Evolutionary conservation across 805 yeast genomes (phyloP).

Genomic region (Myxozyma melibiosi): DNA sequence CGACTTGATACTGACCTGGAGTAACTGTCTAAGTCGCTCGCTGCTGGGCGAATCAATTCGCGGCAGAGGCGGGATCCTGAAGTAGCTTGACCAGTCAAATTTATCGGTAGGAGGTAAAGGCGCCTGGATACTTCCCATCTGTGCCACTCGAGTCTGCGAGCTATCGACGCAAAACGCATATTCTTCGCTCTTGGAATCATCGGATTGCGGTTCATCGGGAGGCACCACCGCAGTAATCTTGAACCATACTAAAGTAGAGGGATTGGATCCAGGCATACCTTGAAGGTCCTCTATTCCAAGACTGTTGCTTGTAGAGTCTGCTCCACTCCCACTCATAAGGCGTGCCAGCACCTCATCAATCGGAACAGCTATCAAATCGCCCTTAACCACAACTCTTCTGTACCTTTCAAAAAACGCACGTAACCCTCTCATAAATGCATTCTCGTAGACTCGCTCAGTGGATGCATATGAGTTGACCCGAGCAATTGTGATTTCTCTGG

Average conservation of each 20-base stretch:
- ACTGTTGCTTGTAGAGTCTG: conserved; percentile 16
- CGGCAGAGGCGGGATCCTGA: conserved; percentile 43
- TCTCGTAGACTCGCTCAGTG: conserved; percentile 63
- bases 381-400: conserved; percentile 60
- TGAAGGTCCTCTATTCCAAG: conserved; percentile 23
- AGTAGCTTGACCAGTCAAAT: conserved; percentile 32
- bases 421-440: conserved; percentile 60
- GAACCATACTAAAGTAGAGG: conserved; percentile 86
- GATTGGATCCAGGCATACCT: conserved; percentile 56
- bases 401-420: conserved; percentile 61
- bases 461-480: conserved; percentile 71
- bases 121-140: conserved; percentile 56
- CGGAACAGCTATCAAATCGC: conserved; percentile 74
- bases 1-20: conserved; percentile 46
- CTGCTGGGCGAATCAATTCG: background rate
- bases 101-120: conserved; percentile 18
- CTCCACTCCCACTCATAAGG: conserved; percentile 45
- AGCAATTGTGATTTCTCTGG: conserved; percentile 65
- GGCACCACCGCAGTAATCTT: conserved; percentile 55
- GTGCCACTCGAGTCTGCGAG: conserved; percentile 65
- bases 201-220: conserved; percentile 19
- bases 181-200: background rate
- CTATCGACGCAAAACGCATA: conserved; percentile 62
- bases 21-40: conserved; percentile 6
- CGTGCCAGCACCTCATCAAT: conserved; percentile 70